These are phyloP conservation scores for Asparagopsis taxiformis DNA, from an alignment of 31 red algal species.

Conservation along the genomic window DNA sequence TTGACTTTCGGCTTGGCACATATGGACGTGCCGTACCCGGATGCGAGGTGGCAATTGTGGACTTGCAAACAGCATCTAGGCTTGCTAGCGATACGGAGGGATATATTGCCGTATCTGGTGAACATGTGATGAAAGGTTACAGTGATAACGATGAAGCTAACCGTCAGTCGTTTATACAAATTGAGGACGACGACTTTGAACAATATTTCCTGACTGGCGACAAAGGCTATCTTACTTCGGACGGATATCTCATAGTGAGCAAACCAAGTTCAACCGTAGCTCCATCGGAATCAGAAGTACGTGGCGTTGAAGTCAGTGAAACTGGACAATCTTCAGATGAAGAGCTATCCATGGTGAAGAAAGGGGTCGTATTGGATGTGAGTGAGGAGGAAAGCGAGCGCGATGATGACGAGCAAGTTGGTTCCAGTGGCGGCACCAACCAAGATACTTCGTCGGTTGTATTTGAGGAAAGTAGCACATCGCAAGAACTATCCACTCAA, in stretches of 20 bases:
- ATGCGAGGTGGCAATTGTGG: conserved; percentile 47
- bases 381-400: too few species aligned
- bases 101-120: conserved; percentile 41
- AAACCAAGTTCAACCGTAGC: neutral
- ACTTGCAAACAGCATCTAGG: conserved; percentile 4
- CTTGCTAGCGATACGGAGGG: conserved; percentile 18
- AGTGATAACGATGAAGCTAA: conserved; percentile 40
- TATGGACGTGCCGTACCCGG: conserved; percentile 33
- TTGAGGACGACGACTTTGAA: conserved; percentile 23
- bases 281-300: too few species aligned
- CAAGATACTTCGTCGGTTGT: too few species aligned
- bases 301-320: too few species aligned
- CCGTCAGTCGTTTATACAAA: conserved; percentile 17
- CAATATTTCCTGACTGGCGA: conserved; percentile 68
- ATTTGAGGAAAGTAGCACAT: too few species aligned
- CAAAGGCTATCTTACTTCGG: conserved; percentile 15
- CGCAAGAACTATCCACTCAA: too few species aligned
- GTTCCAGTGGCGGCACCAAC: too few species aligned
- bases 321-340: too few species aligned
- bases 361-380: too few species aligned
- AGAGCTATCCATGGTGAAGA: too few species aligned
- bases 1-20: conserved; percentile 22
- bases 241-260: conserved; percentile 25
- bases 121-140: conserved; percentile 15
- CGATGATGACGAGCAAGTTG: too few species aligned